Base-by-base conservation (phyloP, 805 yeast genomes). In the Candida railenensis region DNA sequence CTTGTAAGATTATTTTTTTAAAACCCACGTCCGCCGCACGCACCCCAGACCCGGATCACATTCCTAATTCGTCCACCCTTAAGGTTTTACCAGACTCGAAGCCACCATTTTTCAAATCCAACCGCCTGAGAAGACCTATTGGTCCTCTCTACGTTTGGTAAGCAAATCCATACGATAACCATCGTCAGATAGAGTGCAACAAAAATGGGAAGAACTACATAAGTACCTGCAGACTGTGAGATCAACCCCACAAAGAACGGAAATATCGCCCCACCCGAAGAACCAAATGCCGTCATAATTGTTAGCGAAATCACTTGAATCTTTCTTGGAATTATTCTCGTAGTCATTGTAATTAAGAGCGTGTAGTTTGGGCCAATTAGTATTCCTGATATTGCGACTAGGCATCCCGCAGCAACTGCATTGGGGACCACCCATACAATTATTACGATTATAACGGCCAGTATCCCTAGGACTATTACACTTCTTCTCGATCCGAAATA, bases 351-450 rank as follows among this genome's bases (percentile, higher is more conserved):
- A 36, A 79, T 62, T 76, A 77, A 66, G 52, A 79, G 60, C n/a
- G 74, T 77, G 61, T 83, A 86, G 32, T 81, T 66, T 1, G 91
- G 91, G 0, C 91, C 92, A 34, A 82, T 75, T 53, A 76, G 76
- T 2, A 81, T 57, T 2, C 91, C 92, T 22, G 78, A 68, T 1
- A 76, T 45, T 3, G 83, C 65, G 25, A 75, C 71, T 42, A 70
- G 66, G 1, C 77, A 64, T 3, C 81, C 80, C 22, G 77, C 78
- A 3, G 61, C 77, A 14, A 69, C 59, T 14, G 75, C 56, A 38
- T 60, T 57, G 3, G 78, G 76, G 8, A 81, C 57, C 1, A 67
- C 64, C 86, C 86, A 81, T 19, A 22, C 18, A 14, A 22, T n/a
- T 5, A 21, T n/a, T 7, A 37, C 40, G 8, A 37, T 14, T 20